Base-by-base conservation (phyloP, 2,329 filamentous ascomycete species). In the Hypoxylon sp. region DNA sequence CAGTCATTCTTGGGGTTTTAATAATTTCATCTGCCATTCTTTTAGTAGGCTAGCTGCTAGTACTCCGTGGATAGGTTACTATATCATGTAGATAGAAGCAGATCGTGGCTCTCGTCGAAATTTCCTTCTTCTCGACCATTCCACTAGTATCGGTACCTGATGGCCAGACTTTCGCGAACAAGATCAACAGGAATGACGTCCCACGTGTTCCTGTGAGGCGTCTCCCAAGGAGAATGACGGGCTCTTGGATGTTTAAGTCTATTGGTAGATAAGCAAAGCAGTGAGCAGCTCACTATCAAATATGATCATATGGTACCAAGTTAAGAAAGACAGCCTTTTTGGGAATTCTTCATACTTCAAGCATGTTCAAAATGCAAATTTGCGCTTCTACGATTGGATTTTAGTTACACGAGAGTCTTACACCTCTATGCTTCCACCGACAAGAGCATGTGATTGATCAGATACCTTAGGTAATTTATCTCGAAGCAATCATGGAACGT, bases 151-250 rank as follows among this genome's bases (percentile, higher is more conserved):
- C 64, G n/a, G 47, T 55, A n/a, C n/a, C n/a, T n/a, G n/a, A 1
- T 62, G 64, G 64, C 13, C 62, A 4, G 64, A 67, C 24, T 61
- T 67, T 28, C 57, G 61, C 15, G 54, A 67, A 32, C 37, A 64
- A 17, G 64, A 67, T 30, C 17, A 15, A 13, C 39, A 17, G 34
- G 34, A 64, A 24, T 51, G 6, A 10, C 20, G 49, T 10, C 13
- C 15, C 22, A 10, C 7, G n/a, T 1, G 11, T 13, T 20, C 30
- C 1, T 15, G 28, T 19, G 52, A 57, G 20, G 34, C 34, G 22
- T 20, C 20, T 11, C 22, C 22, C 4, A 19, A 52, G 10, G 54
- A 64, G 34, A 64, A 67, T 39, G 32, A 11, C 10, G n/a, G 13
- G n/a, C 22, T 64, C 3, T 44, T 26, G 3, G 13, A 41, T 43